These are phyloP conservation scores for Ogataea neopini DNA, from an alignment of 805 yeast genomes.

Conservation along the genomic window DNA sequence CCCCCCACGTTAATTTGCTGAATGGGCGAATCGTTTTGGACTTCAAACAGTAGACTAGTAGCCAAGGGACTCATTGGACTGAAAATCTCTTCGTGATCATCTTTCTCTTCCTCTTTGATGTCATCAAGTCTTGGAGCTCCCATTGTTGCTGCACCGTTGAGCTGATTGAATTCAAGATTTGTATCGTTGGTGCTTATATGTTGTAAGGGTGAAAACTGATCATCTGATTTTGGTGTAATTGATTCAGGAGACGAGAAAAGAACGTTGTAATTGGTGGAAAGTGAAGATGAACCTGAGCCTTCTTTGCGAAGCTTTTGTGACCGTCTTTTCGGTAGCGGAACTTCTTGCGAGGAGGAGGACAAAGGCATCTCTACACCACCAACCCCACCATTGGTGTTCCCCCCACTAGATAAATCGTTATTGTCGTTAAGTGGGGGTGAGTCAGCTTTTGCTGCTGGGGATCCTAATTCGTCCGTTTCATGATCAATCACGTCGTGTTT, in stretches of 20 bases:
- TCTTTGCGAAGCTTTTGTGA: slow-evolving; percentile 1
- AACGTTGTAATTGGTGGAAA: slow-evolving; percentile 6
- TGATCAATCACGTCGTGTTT: slow-evolving; percentile 41
- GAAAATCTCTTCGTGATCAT: slow-evolving; percentile 8
- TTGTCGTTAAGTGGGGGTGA: no score
- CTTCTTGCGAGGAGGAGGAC: neutral
- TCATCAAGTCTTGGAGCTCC: slow-evolving; percentile 14
- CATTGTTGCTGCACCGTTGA: slow-evolving; percentile 3
- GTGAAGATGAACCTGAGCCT: neutral
- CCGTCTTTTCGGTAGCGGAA: neutral
- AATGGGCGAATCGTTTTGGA: slow-evolving; percentile 3
- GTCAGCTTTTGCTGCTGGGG: slow-evolving; percentile 7
- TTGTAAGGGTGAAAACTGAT: slow-evolving; percentile 22
- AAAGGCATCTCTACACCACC: neutral
- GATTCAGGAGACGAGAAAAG: slow-evolving; percentile 31
- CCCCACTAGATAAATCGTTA: no score
- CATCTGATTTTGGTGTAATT: slow-evolving; percentile 27
- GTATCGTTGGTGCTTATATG: slow-evolving; percentile 13
- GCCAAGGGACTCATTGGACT: slow-evolving; percentile 20
- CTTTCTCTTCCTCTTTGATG: slow-evolving; percentile 26
- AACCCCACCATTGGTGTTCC: neutral
- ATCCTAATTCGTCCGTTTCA: slow-evolving; percentile 36
- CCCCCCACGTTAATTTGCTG: neutral
- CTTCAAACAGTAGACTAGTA: slow-evolving; percentile 6
- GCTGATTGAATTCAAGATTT: slow-evolving; percentile 6